Percentiles rank a stretch among this genome's conserved stretches.
These are phyloP conservation scores for Periglandula ipomoeae DNA, from an alignment of 2,329 filamentous ascomycete genomes.

Conservation along the genomic window DNA sequence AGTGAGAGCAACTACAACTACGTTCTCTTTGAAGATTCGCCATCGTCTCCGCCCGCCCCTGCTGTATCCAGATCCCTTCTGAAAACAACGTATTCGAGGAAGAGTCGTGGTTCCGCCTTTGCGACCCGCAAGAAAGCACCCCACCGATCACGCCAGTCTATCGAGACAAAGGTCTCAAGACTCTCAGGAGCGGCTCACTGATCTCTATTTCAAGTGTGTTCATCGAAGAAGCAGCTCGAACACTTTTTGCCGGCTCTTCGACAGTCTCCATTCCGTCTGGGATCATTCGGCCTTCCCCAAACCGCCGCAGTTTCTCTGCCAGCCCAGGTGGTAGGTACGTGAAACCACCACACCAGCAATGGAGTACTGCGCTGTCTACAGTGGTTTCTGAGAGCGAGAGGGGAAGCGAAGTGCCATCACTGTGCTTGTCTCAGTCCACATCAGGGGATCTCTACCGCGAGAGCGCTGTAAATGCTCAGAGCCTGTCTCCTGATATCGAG, in stretches of 20 bases:
- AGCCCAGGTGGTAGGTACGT: background rate
- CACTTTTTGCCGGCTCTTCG: constrained; percentile 21
- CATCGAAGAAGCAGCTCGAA: constrained; percentile 35
- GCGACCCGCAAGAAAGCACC: constrained; percentile 35
- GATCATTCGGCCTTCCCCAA: background rate
- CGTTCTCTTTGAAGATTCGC: constrained; percentile 37
- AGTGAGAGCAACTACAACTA: constrained; percentile 42
- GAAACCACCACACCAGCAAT: constrained; percentile 42
- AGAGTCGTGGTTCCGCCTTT: constrained; percentile 50
- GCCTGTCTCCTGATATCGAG: background rate
- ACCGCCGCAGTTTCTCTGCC: background rate
- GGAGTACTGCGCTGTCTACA: constrained; percentile 56
- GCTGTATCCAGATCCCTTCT: background rate
- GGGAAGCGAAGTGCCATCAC: constrained; percentile 39
- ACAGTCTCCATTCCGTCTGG: constrained; percentile 13
- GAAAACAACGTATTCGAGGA: constrained; percentile 46
- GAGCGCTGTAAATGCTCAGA: background rate
- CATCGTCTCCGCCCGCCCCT: constrained; percentile 17
- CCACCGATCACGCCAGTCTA: constrained; percentile 39
- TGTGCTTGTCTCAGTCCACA: constrained; percentile 36
- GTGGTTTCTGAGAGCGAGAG: constrained; percentile 54
- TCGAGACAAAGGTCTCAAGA: constrained; percentile 43
- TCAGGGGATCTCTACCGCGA: constrained; percentile 40
- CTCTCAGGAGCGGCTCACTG: constrained; percentile 41
- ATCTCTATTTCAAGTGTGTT: constrained; percentile 48